Base-by-base conservation (phyloP, 1,284 basidiomycete genomes). In the Moesziomyces parantarcticus region DNA sequence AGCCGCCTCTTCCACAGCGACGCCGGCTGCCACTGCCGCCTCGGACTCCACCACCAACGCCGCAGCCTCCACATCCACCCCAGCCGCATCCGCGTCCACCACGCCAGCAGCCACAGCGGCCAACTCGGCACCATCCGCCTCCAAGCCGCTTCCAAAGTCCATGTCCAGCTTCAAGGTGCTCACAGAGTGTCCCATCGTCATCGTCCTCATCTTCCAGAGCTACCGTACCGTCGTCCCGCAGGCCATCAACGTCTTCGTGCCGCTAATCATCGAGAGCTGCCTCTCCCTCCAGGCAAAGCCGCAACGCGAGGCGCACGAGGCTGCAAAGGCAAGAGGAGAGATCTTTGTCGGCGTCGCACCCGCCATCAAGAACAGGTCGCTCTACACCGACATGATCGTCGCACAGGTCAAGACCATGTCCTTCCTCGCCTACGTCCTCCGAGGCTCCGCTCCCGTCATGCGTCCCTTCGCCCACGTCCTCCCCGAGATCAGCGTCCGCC, bases 101-200 rank as follows among this genome's bases (percentile, higher is more conserved):
- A 58, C 67, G 26, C 49, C 58, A 8, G 42, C 66, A 41, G 61
- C 64, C 43, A 61, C 59, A 7, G 34, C 54, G 10, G 21, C 61
- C 13, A 32, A 55, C 10, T 13, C 52, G 0, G 36, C 53, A 11
- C 14, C 62, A n/a, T 18, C 56, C 45, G 32, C 61, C 8, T 48
- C 74, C 58, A 81, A 78, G 47, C 64, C 70, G 40, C 55, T 83
- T 26, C 68, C 78, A n/a, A 78, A 74, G 50, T 78, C 74, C 66
- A 66, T 72, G 49, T 69, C 68, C 39, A 96, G 94, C 83, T 97
- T 97, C 88, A 98, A 97, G 85, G 92, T 97, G 14, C 87, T 98
- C 23, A 91, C 92, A 7, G 97, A 99, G 85, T 92, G 97, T 86
- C 93, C 93, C 8, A 92, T 97, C 85, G 91, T 94, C 20, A 90